Evolutionary conservation across 768 basidiomycete species (phyloP), one percentile per base, ranked within the genome.

Genomic region (Floccularia luteovirens): DNA sequence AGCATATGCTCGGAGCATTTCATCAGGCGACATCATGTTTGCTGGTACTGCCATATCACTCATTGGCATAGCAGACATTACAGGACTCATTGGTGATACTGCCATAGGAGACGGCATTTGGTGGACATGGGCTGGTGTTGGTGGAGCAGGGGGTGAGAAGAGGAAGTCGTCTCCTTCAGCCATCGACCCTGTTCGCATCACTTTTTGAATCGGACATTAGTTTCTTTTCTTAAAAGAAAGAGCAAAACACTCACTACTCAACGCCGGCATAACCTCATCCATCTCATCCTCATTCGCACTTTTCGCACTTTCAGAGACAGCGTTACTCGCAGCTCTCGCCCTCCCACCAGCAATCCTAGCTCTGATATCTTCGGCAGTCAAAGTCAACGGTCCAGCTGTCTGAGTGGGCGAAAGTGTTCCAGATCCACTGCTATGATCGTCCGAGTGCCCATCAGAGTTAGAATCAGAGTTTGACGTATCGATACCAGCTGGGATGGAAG

Each of bases 1-100:
- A 4, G 83, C 83, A 44, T 85, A 87, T 1, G 80, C 81, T 25
- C 80, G 75, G 32, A 88, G 65, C 79, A 88, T 82, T 19, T 75
- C 85, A 52, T 89, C 86, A 2, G 85, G 85, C 42, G 64, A 63
- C 61, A 70, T 72, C 24, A 2, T 63, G 38, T 36, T 54, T 1
- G 60, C 56, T 1, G 62, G 64, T 31, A 55, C 50, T 21, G 57
- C 55, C 55, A 59, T 66, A 6, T 19, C 32, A 49, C 53, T 57
- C 48, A 51, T 43, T 2, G 44, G 52, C 14, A 42, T 44, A 12
- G 49, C 21, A 25, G 31, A 38, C 31, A 27, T 28, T 6, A 14
- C 6, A 16, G 39, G 27, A 21, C 12, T 38, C n/a, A 24, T 11
- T 24, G n/a, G 24, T 8, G 14, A 22, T 38, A 19, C 11, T 27